phyloP scores from a whole-genome alignment of 1,139 yeast genomes.

The Suhomyces ambrosiae region DNA sequence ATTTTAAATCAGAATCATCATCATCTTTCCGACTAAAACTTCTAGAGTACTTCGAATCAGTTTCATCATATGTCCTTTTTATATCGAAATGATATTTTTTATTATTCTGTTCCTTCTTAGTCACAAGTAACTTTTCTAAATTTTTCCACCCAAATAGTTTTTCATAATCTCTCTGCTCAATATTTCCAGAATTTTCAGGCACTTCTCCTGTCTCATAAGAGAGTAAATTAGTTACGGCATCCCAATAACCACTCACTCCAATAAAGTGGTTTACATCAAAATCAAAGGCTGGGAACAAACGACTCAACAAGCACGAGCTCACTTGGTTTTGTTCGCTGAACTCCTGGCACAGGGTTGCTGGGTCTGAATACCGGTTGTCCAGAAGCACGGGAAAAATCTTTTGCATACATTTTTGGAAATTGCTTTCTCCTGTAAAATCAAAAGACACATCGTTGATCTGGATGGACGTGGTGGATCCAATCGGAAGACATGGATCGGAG shows the following conservation, averaged over 20 bases:
- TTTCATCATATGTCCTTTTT: too few relatives aligned
- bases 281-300: slow-evolving; percentile 66
- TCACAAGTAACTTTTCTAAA: too few relatives aligned
- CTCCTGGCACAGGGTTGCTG: slow-evolving; percentile 30
- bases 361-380: slow-evolving; percentile 31
- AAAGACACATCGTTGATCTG: slow-evolving; percentile 28
- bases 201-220: slow-evolving; percentile 25
- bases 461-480: slow-evolving; percentile 34
- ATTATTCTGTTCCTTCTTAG: too few relatives aligned
- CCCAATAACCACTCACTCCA: slow-evolving; percentile 86
- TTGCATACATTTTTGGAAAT: slow-evolving; percentile 56
- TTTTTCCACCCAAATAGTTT: neutral
- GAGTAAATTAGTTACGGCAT: slow-evolving; percentile 56
- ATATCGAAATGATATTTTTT: too few relatives aligned
- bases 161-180: neutral
- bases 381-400: slow-evolving; percentile 56
- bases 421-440: slow-evolving; percentile 59
- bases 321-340: slow-evolving; percentile 33
- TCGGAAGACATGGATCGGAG: slow-evolving; percentile 67
- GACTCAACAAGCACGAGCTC: slow-evolving; percentile 54
- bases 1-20: neutral
- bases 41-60: too few relatives aligned
- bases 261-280: slow-evolving; percentile 67
- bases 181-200: neutral
- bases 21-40: slow-evolving; percentile 1